These are phyloP conservation scores for Phytophthora megakarya DNA, from an alignment of 352 stramenopile genomes.

Conservation along the genomic window DNA sequence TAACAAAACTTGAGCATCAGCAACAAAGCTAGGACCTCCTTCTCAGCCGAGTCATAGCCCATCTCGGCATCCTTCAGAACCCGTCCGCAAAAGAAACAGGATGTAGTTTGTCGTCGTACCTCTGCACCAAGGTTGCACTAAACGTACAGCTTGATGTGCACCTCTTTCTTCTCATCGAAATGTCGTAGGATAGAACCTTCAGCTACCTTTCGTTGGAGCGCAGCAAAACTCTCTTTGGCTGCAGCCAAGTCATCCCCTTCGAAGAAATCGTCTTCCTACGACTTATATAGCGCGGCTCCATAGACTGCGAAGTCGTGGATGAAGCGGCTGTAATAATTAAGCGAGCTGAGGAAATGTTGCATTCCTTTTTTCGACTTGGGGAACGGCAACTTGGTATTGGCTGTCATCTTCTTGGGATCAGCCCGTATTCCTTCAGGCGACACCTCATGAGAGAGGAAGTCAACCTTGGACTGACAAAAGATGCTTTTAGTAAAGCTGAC, in stretches of 20 bases:
- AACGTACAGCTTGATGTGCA: slow-evolving; percentile 21
- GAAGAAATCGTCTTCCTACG: slow-evolving; percentile 11
- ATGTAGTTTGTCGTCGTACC: slow-evolving; percentile 7
- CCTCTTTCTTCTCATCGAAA: slow-evolving; percentile 3
- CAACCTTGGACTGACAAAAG: slow-evolving; percentile 9
- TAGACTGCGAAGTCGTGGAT: slow-evolving; percentile 32
- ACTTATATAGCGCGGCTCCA: slow-evolving; percentile 12
- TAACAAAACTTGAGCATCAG: slow-evolving; percentile 10
- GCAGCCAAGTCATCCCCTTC: slow-evolving; percentile 2
- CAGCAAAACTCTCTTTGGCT: slow-evolving; percentile 2
- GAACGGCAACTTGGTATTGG: slow-evolving; percentile 12
- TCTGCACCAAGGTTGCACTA: slow-evolving; percentile 18
- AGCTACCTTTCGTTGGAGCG: slow-evolving; percentile 17
- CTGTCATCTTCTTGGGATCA: slow-evolving; percentile 11
- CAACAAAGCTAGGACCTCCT: slow-evolving; percentile 21
- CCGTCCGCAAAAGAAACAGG: slow-evolving; percentile 13
- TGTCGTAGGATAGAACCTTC: slow-evolving; percentile 14
- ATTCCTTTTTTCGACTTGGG: slow-evolving; percentile 21
- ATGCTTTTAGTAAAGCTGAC: slow-evolving; percentile 34
- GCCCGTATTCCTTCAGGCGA: slow-evolving; percentile 10
- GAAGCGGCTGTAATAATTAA: slow-evolving; percentile 39
- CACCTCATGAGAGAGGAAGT: slow-evolving; percentile 27
- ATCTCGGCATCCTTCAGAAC: slow-evolving; percentile 14
- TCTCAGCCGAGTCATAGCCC: slow-evolving; percentile 20
- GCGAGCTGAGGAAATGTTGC: slow-evolving; percentile 24